Percentiles rank a stretch among this genome's conserved stretches.
Evolutionary conservation across 2,329 filamentous ascomycete species (phyloP).

Genomic region (Penicillium janthinellum): DNA sequence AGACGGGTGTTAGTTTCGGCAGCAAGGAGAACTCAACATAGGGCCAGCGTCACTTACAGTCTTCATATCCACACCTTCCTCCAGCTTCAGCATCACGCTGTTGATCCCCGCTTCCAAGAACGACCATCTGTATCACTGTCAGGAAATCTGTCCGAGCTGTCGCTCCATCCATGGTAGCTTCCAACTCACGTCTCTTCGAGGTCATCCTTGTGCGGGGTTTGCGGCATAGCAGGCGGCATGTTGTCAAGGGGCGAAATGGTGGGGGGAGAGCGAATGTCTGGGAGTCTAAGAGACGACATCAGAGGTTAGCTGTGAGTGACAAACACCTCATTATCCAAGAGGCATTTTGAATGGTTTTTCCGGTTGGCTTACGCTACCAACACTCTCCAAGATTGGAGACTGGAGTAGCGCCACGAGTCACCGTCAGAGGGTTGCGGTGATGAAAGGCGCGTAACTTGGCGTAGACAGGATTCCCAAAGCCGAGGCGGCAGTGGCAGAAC

Average conservation of each 20-base stretch:
- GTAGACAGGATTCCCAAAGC: background rate
- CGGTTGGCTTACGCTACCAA: conserved; percentile 7
- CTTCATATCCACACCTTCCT: conserved; percentile 90
- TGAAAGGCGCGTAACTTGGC: background rate
- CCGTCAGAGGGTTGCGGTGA: conserved; percentile 5
- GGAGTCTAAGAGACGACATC: background rate
- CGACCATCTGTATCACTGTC: conserved; percentile 66
- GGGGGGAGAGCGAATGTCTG: background rate
- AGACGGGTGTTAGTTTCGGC: conserved; percentile 18
- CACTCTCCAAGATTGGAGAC: conserved; percentile 9
- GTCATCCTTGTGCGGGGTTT: conserved; percentile 59
- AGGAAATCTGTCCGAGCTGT: conserved; percentile 11
- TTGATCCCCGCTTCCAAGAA: conserved; percentile 88
- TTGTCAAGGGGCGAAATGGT: conserved; percentile 9
- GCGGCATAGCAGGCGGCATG: conserved; percentile 45
- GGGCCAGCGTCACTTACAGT: conserved; percentile 57
- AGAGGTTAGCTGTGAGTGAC: background rate
- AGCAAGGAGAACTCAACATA: background rate
- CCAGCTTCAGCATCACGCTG: conserved; percentile 89
- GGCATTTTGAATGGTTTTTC: background rate
- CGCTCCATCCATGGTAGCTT: background rate
- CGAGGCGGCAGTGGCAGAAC: background rate
- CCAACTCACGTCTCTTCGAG: conserved; percentile 62
- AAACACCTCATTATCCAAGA: background rate
- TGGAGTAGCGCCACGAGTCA: conserved; percentile 22